phyloP scores from a whole-genome alignment of 163 green algal species.

The Scenedesmus sp. region DNA sequence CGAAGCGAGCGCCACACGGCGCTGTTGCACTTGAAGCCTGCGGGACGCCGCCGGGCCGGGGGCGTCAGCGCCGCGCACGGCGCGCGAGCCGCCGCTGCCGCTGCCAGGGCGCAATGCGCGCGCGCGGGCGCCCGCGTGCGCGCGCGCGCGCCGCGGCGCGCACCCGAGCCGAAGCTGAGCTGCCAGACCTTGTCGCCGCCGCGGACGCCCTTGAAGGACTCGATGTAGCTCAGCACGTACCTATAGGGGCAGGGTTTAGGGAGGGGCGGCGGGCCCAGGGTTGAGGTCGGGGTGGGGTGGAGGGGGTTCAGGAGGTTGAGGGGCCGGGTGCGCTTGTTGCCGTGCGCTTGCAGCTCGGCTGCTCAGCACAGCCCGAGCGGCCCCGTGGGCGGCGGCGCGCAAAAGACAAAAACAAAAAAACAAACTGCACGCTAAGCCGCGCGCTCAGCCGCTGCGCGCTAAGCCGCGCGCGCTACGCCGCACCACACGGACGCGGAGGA shows the following conservation, averaged over 20 bases:
- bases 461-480: no score
- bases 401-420: no score
- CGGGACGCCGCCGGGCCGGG: no score
- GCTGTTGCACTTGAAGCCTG: constrained; percentile 98
- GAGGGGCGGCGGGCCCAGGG: neutral
- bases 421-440: no score
- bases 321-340: neutral
- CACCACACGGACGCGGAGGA: constrained; percentile 95
- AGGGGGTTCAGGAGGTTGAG: neutral
- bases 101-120: no score
- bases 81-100: no score
- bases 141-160: no score
- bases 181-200: constrained; percentile 74
- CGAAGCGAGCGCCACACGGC: constrained; percentile 87
- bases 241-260: constrained; percentile 11
- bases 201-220: constrained; percentile 56
- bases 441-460: no score
- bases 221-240: constrained; percentile 77
- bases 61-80: constrained; percentile 92
- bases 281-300: neutral
- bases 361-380: neutral
- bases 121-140: no score
- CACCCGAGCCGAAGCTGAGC: constrained; percentile 33
- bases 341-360: neutral
- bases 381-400: no score